A percentile compares a stretch with the other conserved stretches of the same genome.
Evolutionary conservation across 2,329 filamentous ascomycete genomes (phyloP).

Genomic region (Fusarium setosum): DNA sequence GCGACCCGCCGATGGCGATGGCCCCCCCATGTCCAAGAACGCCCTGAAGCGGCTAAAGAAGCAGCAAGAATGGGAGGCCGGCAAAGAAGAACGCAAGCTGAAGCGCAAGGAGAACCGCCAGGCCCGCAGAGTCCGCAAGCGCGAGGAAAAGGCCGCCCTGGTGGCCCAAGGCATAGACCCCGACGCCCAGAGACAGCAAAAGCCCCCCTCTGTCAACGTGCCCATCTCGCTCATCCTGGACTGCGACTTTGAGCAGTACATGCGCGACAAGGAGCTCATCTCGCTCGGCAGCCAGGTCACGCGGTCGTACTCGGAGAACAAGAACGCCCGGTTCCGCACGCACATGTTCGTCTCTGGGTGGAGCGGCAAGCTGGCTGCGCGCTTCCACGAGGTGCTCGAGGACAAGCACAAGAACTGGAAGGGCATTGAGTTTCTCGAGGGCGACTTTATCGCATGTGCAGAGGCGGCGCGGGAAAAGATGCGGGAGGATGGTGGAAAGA

Average conservation of each 20-base stretch:
- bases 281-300: constrained; percentile 88
- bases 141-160: constrained; percentile 60
- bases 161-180: constrained; percentile 61
- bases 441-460: constrained; percentile 79
- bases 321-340: constrained; percentile 71
- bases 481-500: constrained; percentile 63
- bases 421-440: constrained; percentile 77
- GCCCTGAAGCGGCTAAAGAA: constrained; percentile 83
- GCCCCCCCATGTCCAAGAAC: constrained; percentile 77
- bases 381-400: constrained; percentile 81
- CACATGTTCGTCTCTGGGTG: constrained; percentile 85
- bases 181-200: constrained; percentile 47
- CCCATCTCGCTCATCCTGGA: constrained; percentile 88
- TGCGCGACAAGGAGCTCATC: constrained; percentile 87
- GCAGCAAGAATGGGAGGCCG: constrained; percentile 80
- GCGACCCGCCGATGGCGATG: constrained; percentile 13
- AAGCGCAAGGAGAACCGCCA: constrained; percentile 67
- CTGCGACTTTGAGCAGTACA: constrained; percentile 91
- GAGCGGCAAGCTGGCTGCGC: constrained; percentile 76
- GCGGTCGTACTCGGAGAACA: constrained; percentile 90
- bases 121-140: constrained; percentile 59
- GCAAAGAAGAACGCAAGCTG: constrained; percentile 67
- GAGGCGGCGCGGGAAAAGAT: constrained; percentile 75
- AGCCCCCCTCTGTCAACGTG: constrained; percentile 62
- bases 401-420: constrained; percentile 84